Base-by-base conservation (phyloP, 129 eudicot species). In the Rutidosis leptorrhynchoides region DNA sequence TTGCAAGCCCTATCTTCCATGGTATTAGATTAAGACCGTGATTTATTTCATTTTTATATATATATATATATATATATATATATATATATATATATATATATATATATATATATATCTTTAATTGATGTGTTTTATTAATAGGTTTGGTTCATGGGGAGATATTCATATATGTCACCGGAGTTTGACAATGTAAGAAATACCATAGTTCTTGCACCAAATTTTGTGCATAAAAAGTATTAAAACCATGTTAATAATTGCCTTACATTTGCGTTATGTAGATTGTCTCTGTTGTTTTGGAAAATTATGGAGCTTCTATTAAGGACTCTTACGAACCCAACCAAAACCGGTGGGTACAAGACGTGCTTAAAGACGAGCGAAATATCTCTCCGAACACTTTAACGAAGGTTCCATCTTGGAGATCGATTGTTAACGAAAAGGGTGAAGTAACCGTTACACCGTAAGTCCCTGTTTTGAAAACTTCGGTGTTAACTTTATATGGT, bases 111-210 rank as follows among this genome's bases (percentile, higher is more conserved):
- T 7, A 17, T 59, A 43, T 63, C 7, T 28, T 33, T 19, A 27
- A 14, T 3, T 64, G 59, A 27, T 22, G 15, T 69, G 52, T 9
- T 67, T 27, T 45, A 24, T 71, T 67, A 24, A 43, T 81, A 86
- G 95, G 85, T 86, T 61, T 86, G 89, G 87, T 86, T 83, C 83
- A 86, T 83, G 89, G 89, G 95, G 32, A 80, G 80, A 75, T 81
- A 75, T 61, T 82, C 86, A 24, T 83, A 86, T 70, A 78, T 80
- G 82, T 83, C 95, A 72, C 65, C 89, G 0, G 89, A 79, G 69
- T 80, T 86, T 45, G 95, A 81, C 58, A 79, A 76, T 70, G 95
- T 86, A 78, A 83, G 46, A 0, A 11, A 40, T 2, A 40, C 87
- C 77, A 60, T 48, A 60, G 23, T 72, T 52, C 53, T 16, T 32